Evolutionary conservation across 768 basidiomycete species (phyloP).

Genomic region (Auriculariales sp.): DNA sequence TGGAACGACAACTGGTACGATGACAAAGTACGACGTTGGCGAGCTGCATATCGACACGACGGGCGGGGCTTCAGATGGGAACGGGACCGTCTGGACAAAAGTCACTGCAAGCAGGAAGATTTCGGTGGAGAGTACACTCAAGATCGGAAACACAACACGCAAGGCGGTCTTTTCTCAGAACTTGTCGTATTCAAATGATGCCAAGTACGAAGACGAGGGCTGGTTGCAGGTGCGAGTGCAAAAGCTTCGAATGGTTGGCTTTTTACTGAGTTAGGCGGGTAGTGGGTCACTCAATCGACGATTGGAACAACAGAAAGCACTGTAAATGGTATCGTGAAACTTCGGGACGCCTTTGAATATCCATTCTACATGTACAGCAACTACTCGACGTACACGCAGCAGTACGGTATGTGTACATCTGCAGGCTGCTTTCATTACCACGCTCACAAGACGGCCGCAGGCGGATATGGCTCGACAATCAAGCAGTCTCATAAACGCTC

Average conservation of each 20-base stretch:
- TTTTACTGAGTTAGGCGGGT: neutral
- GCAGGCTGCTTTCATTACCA: too few species aligned
- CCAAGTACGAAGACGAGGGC: neutral
- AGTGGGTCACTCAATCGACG: neutral
- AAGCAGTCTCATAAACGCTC: neutral
- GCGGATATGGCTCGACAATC: neutral
- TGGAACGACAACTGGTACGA: neutral
- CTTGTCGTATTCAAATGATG: neutral
- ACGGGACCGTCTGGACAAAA: neutral
- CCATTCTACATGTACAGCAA: neutral
- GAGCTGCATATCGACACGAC: neutral
- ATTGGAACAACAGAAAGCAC: neutral
- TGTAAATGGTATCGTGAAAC: neutral
- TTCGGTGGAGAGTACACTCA: neutral
- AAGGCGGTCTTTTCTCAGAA: neutral
- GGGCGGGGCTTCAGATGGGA: neutral
- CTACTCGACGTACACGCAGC: neutral
- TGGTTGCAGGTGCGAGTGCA: neutral
- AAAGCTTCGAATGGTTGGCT: neutral
- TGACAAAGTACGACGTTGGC: neutral
- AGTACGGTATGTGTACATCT: neutral
- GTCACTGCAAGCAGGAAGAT: neutral
- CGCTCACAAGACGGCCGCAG: neutral
- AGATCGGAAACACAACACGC: neutral
- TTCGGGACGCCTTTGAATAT: neutral